A percentile compares a stretch with the other conserved stretches of the same genome.
Conservation (phyloP, 2,329 filamentous ascomycete species). For the Coniochaeta ligniaria region DNA sequence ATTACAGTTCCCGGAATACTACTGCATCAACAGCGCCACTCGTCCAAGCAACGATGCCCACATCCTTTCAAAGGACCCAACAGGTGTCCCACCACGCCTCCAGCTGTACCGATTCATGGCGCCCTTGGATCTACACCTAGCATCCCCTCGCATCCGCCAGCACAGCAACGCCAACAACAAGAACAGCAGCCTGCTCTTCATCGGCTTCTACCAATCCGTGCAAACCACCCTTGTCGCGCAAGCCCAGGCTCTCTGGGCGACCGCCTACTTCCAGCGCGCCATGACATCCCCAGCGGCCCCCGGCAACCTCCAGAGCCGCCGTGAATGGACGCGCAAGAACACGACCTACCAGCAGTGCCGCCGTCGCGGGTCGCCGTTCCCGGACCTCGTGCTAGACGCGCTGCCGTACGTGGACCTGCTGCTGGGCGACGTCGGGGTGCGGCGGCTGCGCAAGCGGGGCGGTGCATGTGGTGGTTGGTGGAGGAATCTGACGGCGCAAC, state of each 20-base stretch:
- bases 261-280: slow-evolving; percentile 53
- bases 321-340: no score
- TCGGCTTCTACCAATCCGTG: slow-evolving; percentile 36
- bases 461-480: slow-evolving; percentile 30
- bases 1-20: no score
- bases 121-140: no score
- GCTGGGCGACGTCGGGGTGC: slow-evolving; percentile 57
- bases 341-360: no score
- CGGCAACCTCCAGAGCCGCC: no score
- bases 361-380: slow-evolving; percentile 54
- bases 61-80: slow-evolving; percentile 24
- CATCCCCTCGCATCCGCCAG: no score
- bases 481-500: slow-evolving; percentile 50
- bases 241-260: slow-evolving; percentile 53
- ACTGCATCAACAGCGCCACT: slow-evolving; percentile 44
- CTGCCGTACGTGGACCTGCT: slow-evolving; percentile 67
- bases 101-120: slow-evolving; percentile 40
- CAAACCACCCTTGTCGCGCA: slow-evolving; percentile 33
- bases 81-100: slow-evolving; percentile 25
- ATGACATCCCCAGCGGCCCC: slow-evolving; percentile 21
- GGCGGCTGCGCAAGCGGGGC: slow-evolving; percentile 47
- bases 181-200: slow-evolving; percentile 30
- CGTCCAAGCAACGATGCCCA: slow-evolving; percentile 32
- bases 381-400: slow-evolving; percentile 72
- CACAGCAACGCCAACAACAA: no score